Evolutionary conservation across 805 yeast genomes (phyloP), one percentile per base, ranked within the genome.

Genomic region (Candida ficus): DNA sequence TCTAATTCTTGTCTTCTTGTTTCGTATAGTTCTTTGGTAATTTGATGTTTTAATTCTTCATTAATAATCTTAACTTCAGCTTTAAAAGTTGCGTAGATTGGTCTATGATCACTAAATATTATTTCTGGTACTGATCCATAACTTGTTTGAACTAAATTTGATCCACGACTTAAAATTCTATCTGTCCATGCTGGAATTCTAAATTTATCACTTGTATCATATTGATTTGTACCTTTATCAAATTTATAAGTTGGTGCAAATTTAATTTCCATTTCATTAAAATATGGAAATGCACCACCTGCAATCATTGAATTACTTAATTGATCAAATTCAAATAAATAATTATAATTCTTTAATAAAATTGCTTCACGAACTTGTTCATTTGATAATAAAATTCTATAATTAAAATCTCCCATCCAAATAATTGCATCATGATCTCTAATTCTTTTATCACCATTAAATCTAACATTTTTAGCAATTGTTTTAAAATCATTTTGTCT

Each of bases 121-220:
- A 86, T 68, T 19, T 71, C 67, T 17, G 69, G 75, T 9, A 71
- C 76, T 37, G 82, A 68, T 12, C 76, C 71, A 58, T 91, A 93
- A 7, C 66, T 62, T 1, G 71, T 46, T 46, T 84, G 91, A 33
- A 64, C 68, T 42, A 90, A 58, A 10, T 73, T 67, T n/a, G 65
- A 64, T 13, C 84, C 80, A 20, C 83, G 67, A 53, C 78, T 80
- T 35, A 90, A 61, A 25, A 91, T 80, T 42, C 99, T 67, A 64
- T 93, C 99, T 3, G 98, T 90, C 99, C 99, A 93, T 0, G 99
- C 95, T 1, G 99, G 99, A 11, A 86, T 80, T 46, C 99, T 75
- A 61, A 80, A 81, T 61, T 93, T 93, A 54, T 91, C 98, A 30
- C 95, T 81, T 0, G 95, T 75, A 59, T 93, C 99, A 58, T 90